Base-by-base conservation (phyloP, 768 basidiomycete species). In the Boletus tylopilopsis region DNA sequence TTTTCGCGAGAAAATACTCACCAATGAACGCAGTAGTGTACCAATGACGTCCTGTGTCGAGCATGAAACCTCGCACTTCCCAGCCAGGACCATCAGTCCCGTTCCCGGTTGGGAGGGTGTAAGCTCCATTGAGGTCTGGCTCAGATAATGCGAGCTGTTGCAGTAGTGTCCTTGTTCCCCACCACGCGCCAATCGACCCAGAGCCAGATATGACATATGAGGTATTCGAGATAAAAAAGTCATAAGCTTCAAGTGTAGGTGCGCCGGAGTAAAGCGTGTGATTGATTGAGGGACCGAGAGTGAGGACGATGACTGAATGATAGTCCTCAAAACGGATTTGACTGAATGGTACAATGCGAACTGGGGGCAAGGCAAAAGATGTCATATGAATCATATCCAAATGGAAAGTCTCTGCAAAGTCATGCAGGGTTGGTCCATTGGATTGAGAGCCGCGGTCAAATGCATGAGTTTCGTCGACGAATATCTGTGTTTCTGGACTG, bases 41-140 rank as follows among this genome's bases (percentile, higher is more conserved):
- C 71, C 72, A 75, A 53, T 76, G 75, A 8, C 74, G 67, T n/a
- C 72, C 75, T 6, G 64, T 69, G 49, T 76, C 75, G 2, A 76
- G 63, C 75, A 76, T 73, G 56, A 76, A 73, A 1, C 75, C 74
- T 30, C 73, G 69, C 3, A 73, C 59, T 42, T 71, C 73, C 73
- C 75, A 75, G 2, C 72, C 73, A 0, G 75, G 75, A 12, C 66
- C 55, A 56, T 76, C 74, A 0, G 62, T 57, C 1, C 71, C 70
- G 2, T 53, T 60, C 2, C 74, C 75, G 2, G 64, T 55, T 19
- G 71, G 64, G 15, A 75, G 52, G 11, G 27, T 29, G 6, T 60
- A 62, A n/a, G 51, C 44, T 32, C 35, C 49, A 1, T 48, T 22
- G 5, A 25, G 11, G 36, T 19, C 51, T 43, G 35, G 35, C 15